Percentiles rank a stretch among this genome's conserved stretches.
These are phyloP conservation scores for Sporothrix inflata DNA, from an alignment of 2,329 filamentous ascomycete genomes.

Conservation along the genomic window DNA sequence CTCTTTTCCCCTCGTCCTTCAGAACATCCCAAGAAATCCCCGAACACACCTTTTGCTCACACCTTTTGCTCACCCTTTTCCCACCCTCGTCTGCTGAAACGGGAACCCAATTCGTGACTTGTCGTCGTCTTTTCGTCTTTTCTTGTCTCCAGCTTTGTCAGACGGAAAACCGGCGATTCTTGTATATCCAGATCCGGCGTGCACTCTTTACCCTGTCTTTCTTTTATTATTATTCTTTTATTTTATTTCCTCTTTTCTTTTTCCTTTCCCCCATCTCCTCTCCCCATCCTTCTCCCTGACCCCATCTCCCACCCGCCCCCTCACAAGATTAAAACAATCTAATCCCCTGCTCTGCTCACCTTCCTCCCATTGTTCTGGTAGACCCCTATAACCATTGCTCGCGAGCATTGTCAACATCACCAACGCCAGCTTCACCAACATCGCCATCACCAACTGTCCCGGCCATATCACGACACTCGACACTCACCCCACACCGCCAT, in stretches of 20 bases:
- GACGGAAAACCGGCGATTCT: neutral
- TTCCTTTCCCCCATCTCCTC: neutral
- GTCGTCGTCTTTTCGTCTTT: too few relatives aligned
- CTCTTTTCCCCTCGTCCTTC: neutral
- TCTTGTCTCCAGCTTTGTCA: neutral
- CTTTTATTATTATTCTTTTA: neutral
- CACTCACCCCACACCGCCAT: neutral
- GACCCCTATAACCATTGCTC: neutral
- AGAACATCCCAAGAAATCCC: conserved; percentile 4
- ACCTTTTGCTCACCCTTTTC: neutral
- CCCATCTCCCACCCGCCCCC: neutral
- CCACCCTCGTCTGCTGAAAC: neutral
- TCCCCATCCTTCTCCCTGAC: neutral
- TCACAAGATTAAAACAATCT: conserved; percentile 17
- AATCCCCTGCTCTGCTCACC: neutral
- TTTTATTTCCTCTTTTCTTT: neutral
- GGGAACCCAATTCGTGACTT: neutral
- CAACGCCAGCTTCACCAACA: neutral
- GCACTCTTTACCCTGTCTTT: neutral
- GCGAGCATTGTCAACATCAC: neutral
- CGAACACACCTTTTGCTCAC: neutral
- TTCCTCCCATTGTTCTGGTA: neutral
- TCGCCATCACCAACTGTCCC: too few relatives aligned
- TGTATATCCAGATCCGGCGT: neutral
- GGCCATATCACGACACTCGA: neutral